Evolutionary conservation across 371 early-diverging fungal species (phyloP).

Genomic region (Syncephalis fuscata): DNA sequence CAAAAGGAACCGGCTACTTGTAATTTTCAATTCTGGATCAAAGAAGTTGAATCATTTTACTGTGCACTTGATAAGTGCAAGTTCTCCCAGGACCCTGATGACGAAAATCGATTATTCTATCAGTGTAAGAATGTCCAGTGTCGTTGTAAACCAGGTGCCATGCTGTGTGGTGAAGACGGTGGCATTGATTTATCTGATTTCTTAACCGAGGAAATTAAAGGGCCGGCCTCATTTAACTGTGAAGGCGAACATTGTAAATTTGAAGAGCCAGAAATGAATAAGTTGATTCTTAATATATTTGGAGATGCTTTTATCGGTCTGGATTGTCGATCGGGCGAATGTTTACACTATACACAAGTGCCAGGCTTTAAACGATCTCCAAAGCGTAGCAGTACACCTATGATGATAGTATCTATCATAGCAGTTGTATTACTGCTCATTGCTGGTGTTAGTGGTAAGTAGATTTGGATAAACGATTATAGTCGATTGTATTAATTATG

Average conservation of each 20-base stretch:
- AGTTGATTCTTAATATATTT: slow-evolving; percentile 46
- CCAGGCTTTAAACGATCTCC: slow-evolving; percentile 53
- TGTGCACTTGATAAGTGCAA: slow-evolving; percentile 46
- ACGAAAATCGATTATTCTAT: slow-evolving; percentile 30
- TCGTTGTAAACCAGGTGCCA: slow-evolving; percentile 48
- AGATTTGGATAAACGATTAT: not conserved
- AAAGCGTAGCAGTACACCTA: slow-evolving; percentile 33
- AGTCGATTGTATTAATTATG: no score
- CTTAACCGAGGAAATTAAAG: slow-evolving; percentile 46
- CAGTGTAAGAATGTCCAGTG: slow-evolving; percentile 49
- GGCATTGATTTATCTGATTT: slow-evolving; percentile 48
- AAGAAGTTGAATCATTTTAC: slow-evolving; percentile 57
- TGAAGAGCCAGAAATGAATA: slow-evolving; percentile 58
- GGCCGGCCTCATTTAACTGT: slow-evolving; percentile 58
- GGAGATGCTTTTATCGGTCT: slow-evolving; percentile 60
- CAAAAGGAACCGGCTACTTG: slow-evolving; percentile 29
- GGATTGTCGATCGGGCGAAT: slow-evolving; percentile 61
- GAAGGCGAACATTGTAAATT: slow-evolving; percentile 36
- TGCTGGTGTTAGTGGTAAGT: slow-evolving; percentile 18
- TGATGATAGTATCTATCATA: slow-evolving; percentile 35
- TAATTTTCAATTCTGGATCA: slow-evolving; percentile 66
- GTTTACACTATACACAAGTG: slow-evolving; percentile 71
- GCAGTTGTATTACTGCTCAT: slow-evolving; percentile 39
- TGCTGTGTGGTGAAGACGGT: slow-evolving; percentile 65
- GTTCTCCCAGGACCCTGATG: slow-evolving; percentile 27